Conservation (phyloP, 495 filamentous ascomycete genomes). For the Chaetomium tenue region DNA sequence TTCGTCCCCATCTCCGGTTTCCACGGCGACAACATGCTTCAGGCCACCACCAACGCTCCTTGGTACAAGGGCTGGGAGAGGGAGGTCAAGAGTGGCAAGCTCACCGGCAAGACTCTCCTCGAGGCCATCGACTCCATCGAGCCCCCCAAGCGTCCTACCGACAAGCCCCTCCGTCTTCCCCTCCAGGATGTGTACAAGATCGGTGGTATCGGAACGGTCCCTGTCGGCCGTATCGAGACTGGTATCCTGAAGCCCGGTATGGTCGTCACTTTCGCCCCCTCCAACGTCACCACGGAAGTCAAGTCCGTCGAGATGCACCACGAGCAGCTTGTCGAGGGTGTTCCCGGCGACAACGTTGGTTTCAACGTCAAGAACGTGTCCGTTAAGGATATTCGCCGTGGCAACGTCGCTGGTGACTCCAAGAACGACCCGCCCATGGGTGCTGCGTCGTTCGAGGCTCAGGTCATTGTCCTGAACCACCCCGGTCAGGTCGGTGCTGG, state of each 20-base stretch:
- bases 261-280: slow-evolving; percentile 94
- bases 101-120: slow-evolving; percentile 93
- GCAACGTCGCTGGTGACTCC: slow-evolving; percentile 98
- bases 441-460: slow-evolving; percentile 92
- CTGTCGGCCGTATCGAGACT: slow-evolving; percentile 99
- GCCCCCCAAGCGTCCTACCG: slow-evolving; percentile 84
- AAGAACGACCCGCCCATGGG: slow-evolving; percentile 97
- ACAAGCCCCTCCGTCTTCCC: slow-evolving; percentile 98
- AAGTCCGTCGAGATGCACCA: slow-evolving; percentile 99
- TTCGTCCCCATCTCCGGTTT: slow-evolving; percentile 99
- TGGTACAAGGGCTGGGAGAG: slow-evolving; percentile 99
- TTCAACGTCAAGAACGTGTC: slow-evolving; percentile 99
- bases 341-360: slow-evolving; percentile 98
- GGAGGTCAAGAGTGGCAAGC: slow-evolving; percentile 92
- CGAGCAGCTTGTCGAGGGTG: slow-evolving; percentile 95
- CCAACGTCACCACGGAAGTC: slow-evolving; percentile 99
- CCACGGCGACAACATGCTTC: slow-evolving; percentile 99
- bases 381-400: slow-evolving; percentile 99
- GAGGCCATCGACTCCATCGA: slow-evolving; percentile 99
- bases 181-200: slow-evolving; percentile 99
- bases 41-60: slow-evolving; percentile 86
- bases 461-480: slow-evolving; percentile 99
- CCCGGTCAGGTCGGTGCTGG: slow-evolving; percentile 98
- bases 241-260: slow-evolving; percentile 97
- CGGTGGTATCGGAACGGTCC: slow-evolving; percentile 98